Evolutionary conservation across 495 filamentous ascomycete species (phyloP).

Genomic region (Jackrogersella multiformis): DNA sequence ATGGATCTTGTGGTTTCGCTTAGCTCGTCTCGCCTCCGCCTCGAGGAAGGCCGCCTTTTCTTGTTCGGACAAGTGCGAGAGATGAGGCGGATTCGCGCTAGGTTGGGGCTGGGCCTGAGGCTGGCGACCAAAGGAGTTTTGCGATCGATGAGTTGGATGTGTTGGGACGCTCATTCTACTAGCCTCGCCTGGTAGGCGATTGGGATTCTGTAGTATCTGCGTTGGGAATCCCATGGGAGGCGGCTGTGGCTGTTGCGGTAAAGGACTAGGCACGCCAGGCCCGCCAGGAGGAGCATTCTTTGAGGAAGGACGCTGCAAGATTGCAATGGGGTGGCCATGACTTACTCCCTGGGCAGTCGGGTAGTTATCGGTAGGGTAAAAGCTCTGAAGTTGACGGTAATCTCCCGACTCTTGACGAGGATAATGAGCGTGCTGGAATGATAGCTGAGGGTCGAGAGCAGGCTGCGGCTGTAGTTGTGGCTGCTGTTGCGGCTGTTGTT

Average conservation of each 20-base stretch:
- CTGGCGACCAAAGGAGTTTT: constrained; percentile 51
- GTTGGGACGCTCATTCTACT: constrained; percentile 44
- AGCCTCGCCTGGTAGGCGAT: constrained; percentile 53
- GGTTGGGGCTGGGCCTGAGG: constrained; percentile 51
- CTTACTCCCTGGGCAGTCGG: constrained; percentile 36
- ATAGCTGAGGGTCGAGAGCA: constrained; percentile 43
- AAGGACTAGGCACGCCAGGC: constrained; percentile 36
- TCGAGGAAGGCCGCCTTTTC: constrained; percentile 79
- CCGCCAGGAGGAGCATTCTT: constrained; percentile 47
- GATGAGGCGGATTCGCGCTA: constrained; percentile 77
- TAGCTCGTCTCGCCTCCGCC: constrained; percentile 93
- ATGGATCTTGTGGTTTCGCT: constrained; percentile 98
- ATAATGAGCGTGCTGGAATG: constrained; percentile 40
- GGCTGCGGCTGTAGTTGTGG: constrained; percentile 49
- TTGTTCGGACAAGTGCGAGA: constrained; percentile 79
- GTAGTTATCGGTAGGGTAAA: constrained; percentile 38
- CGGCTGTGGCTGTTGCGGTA: constrained; percentile 56
- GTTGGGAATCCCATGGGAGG: constrained; percentile 59
- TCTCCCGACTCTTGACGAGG: constrained; percentile 39
- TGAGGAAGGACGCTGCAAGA: constrained; percentile 56
- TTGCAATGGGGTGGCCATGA: constrained; percentile 56
- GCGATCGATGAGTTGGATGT: constrained; percentile 49
- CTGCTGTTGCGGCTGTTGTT: constrained; percentile 43
- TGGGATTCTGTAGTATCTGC: constrained; percentile 64
- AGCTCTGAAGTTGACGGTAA: constrained; percentile 37